A percentile compares a stretch with the other conserved stretches of the same genome.
phyloP scores from a whole-genome alignment of 257 asterid species.

The Penstemon davidsonii region DNA sequence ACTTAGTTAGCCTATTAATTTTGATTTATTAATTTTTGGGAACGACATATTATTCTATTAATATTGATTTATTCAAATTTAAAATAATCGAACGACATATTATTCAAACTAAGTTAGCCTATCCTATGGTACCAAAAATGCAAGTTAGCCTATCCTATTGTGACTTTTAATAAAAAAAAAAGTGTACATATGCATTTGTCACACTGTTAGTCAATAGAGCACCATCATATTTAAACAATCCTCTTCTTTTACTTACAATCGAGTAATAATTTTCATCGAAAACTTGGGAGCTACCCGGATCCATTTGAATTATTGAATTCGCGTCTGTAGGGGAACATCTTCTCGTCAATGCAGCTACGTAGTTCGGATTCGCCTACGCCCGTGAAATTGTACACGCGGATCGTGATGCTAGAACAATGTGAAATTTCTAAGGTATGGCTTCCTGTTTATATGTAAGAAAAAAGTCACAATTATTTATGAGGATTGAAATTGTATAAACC shows the following conservation, averaged over 20 bases:
- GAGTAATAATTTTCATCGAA: conserved; percentile 25
- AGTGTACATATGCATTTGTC: conserved; percentile 30
- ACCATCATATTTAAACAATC: conserved; percentile 36
- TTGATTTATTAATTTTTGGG: too few relatives aligned
- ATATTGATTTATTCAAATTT: too few relatives aligned
- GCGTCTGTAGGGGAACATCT: conserved; percentile 25
- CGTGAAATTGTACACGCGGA: conserved; percentile 38
- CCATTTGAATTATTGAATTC: conserved; percentile 30
- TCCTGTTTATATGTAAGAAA: conserved; percentile 10
- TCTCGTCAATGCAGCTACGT: conserved; percentile 10
- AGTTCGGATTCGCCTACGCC: conserved; percentile 30
- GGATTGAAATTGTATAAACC: too few relatives aligned
- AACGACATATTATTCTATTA: too few relatives aligned
- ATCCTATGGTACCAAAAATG: too few relatives aligned
- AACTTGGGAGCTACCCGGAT: conserved; percentile 36
- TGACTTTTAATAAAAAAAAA: too few relatives aligned
- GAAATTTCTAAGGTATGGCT: conserved; percentile 37
- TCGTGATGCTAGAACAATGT: conserved; percentile 35
- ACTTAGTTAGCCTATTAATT: too few relatives aligned
- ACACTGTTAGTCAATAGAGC: conserved; percentile 31
- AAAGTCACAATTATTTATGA: too few relatives aligned
- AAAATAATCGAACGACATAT: too few relatives aligned
- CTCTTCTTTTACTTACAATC: conserved; percentile 32
- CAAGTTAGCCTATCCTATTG: too few relatives aligned
- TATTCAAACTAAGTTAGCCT: too few relatives aligned